Conservation (phyloP, 768 basidiomycete species). For the Neoboletus subvelutipes region DNA sequence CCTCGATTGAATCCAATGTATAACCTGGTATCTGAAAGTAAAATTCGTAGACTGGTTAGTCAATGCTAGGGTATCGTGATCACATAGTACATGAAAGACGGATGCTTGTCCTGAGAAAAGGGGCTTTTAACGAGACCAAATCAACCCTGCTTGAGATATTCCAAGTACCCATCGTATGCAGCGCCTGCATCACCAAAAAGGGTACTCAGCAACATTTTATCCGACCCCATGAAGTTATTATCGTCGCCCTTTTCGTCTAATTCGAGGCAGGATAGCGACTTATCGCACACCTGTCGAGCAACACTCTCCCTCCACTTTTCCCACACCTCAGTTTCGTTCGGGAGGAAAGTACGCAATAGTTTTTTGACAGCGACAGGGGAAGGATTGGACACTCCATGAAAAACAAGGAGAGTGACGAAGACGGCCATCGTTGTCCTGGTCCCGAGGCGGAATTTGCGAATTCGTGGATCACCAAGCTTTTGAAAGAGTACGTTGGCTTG, state of each 20-base stretch:
- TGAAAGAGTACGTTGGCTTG: slow-evolving; percentile 24
- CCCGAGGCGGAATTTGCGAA: slow-evolving; percentile 13
- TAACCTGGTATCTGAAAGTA: too few relatives aligned
- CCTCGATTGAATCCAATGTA: too few relatives aligned
- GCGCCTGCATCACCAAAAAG: slow-evolving; percentile 23
- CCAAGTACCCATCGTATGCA: slow-evolving; percentile 8
- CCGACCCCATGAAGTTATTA: slow-evolving; percentile 1
- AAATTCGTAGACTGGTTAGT: too few relatives aligned
- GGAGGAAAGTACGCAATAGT: slow-evolving; percentile 11
- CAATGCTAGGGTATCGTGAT: too few relatives aligned
- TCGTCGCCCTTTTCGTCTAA: too few relatives aligned
- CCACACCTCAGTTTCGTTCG: slow-evolving; percentile 27
- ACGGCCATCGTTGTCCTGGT: slow-evolving; percentile 20
- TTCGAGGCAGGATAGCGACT: too few relatives aligned
- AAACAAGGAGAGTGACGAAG: slow-evolving; percentile 17
- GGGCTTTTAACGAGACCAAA: neutral
- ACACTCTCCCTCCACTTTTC: too few relatives aligned
- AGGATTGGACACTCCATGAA: slow-evolving; percentile 7
- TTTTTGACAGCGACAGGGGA: slow-evolving; percentile 5
- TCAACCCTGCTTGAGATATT: neutral
- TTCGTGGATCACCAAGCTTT: slow-evolving; percentile 13
- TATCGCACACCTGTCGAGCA: too few relatives aligned
- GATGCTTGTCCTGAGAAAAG: neutral
- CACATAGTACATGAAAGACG: neutral
- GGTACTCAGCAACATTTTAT: slow-evolving; percentile 6